Base-by-base conservation (phyloP, 768 basidiomycete genomes). In the Basidioascus undulatus region DNA sequence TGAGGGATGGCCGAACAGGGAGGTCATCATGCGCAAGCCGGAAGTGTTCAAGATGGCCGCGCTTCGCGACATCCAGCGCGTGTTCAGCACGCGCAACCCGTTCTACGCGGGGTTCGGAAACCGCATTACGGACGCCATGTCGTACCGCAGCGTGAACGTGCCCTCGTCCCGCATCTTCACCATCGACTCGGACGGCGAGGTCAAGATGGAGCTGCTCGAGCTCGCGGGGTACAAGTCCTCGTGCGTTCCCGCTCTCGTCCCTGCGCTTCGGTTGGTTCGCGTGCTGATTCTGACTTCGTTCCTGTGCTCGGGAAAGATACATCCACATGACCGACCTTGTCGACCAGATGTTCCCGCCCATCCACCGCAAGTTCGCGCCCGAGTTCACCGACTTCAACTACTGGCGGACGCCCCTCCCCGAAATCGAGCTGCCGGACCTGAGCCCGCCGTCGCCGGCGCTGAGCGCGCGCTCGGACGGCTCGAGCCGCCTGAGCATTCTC, bases 1-100 rank as follows among this genome's bases (percentile, higher is more conserved):
- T 32, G 12, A 30, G 10, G 13, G 11, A 19, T 36, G 12, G 37
- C 43, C 10, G 18, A 4, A 1, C 51, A 92, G 86, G 4, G 92
- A 98, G 61, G 89, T 98, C 13, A 89, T 98, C 53, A 80, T 96
- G 77, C 76, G 87, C 28, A 94, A 96, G 58, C 92, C 92, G 0
- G 92, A 98, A 54, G 70, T 96, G n/a, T 98, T 98, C 69, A 98
- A 98, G 62, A 98, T 98, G 92, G 86, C 89, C 2, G 94, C 87
- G 60, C 61, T 96, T 44, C 69, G 86, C 32, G 92, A 96, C 59
- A 89, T 96, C 40, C 81, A 81, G 48, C 66, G 84, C 18, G 57
- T 96, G 6, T 98, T 94, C 53, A 79, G 79, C 5, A 35, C 21
- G 2, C 21, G 32, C 15, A 44, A 43, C 10, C 77, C 86, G 0